Conservation (phyloP, 768 basidiomycete genomes). For the Leccinum subgranulosum region DNA sequence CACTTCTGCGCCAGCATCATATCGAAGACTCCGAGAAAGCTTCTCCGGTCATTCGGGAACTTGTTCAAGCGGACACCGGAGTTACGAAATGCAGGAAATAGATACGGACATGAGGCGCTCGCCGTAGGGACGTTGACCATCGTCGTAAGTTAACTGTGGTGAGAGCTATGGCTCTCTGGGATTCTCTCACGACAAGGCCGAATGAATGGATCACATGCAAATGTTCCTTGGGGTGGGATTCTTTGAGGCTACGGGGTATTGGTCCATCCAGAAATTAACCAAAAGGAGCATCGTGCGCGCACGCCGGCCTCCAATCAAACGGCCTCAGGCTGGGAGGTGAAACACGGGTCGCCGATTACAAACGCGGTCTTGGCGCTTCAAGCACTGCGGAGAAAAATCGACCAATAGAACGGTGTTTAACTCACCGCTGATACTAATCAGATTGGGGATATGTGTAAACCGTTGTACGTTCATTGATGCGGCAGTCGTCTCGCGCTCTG, state of each 20-base stretch:
- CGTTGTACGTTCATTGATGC: neutral
- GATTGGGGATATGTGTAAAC: neutral
- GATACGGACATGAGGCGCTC: neutral
- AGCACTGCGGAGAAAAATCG: neutral
- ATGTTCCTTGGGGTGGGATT: neutral
- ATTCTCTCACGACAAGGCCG: neutral
- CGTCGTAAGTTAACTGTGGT: neutral
- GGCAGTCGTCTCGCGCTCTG: neutral
- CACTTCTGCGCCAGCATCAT: neutral
- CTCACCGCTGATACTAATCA: neutral
- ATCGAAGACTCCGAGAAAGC: neutral
- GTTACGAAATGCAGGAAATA: neutral
- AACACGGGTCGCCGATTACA: slow-evolving; percentile 1
- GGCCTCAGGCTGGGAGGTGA: neutral
- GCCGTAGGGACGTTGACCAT: neutral
- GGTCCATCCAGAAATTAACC: neutral
- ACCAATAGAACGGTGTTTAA: neutral
- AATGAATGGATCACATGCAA: neutral
- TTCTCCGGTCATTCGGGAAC: neutral
- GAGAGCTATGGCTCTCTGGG: neutral
- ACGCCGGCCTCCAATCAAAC: neutral
- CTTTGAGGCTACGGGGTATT: too few species aligned
- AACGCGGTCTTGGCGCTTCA: neutral
- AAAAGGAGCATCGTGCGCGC: neutral
- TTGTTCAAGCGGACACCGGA: neutral